Conservation (phyloP, 2,329 filamentous ascomycete genomes). For the Cephalotrichum gorgonifer region DNA sequence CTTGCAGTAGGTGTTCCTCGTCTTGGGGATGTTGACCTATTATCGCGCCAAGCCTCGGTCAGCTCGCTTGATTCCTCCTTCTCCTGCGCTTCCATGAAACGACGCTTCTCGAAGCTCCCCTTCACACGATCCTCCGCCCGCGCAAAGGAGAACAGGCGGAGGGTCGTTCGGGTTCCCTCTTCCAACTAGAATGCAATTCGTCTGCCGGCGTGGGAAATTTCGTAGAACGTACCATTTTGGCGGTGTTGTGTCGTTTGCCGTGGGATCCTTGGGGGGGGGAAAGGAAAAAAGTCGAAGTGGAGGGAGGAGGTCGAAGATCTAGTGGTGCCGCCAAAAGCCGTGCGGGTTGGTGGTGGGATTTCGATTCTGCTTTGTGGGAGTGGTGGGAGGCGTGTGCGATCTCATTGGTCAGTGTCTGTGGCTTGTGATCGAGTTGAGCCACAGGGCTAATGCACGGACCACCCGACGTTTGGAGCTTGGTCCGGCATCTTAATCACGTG, state of each 20-base stretch:
- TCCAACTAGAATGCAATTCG: neutral
- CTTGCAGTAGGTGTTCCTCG: constrained; percentile 95
- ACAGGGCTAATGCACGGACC: constrained; percentile 5
- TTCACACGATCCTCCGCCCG: constrained; percentile 5
- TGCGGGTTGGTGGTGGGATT: neutral
- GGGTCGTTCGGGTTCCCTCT: neutral
- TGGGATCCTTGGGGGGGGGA: constrained; percentile 1
- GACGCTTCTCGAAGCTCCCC: constrained; percentile 9
- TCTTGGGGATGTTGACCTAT: constrained; percentile 94
- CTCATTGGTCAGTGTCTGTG: neutral
- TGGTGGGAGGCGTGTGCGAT: neutral
- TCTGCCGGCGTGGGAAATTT: constrained; percentile 5
- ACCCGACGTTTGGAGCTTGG: neutral
- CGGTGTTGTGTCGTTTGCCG: constrained; percentile 13
- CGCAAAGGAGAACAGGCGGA: neutral
- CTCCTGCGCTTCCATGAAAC: constrained; percentile 18
- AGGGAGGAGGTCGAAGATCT: neutral
- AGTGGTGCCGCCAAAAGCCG: neutral
- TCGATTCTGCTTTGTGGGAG: neutral
- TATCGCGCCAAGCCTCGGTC: constrained; percentile 17
- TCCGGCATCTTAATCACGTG: neutral
- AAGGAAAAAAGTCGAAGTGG: neutral
- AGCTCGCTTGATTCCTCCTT: constrained; percentile 14
- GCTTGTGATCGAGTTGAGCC: constrained; percentile 1
- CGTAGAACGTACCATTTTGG: constrained; percentile 36